phyloP scores from a whole-genome alignment of 345 rosid species.

The Iberis pinnata region DNA sequence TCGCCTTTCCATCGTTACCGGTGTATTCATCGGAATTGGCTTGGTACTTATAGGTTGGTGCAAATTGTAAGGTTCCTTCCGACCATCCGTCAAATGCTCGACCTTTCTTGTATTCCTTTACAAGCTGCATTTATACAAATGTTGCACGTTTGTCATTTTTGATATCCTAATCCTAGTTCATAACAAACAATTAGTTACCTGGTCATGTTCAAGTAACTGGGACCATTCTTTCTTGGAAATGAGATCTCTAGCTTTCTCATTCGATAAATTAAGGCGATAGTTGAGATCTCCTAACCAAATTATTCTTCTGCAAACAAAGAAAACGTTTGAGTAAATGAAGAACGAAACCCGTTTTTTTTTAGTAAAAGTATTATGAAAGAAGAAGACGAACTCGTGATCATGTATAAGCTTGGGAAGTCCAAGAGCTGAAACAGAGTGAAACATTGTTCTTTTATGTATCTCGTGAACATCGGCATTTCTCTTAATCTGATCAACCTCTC shows the following conservation, averaged over 20 bases:
- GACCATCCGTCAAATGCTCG: slow-evolving; percentile 89
- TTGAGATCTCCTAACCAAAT: slow-evolving; percentile 95
- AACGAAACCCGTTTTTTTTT: background rate
- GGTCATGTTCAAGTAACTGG: slow-evolving; percentile 60
- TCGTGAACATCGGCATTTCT: slow-evolving; percentile 86
- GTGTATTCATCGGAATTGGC: slow-evolving; percentile 62
- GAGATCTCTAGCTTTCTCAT: slow-evolving; percentile 56
- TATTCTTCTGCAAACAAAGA: slow-evolving; percentile 54
- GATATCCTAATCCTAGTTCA: slow-evolving; percentile 2
- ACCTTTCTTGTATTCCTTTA: slow-evolving; percentile 66
- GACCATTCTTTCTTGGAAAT: slow-evolving; percentile 66
- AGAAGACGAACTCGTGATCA: slow-evolving; percentile 72
- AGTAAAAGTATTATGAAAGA: background rate
- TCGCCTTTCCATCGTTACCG: slow-evolving; percentile 60
- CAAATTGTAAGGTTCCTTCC: slow-evolving; percentile 64
- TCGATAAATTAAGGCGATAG: slow-evolving; percentile 70
- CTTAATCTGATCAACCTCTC: slow-evolving; percentile 80
- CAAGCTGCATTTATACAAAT: slow-evolving; percentile 40
- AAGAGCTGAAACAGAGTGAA: slow-evolving; percentile 46
- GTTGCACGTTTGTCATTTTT: background rate
- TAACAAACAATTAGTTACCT: slow-evolving; percentile 67
- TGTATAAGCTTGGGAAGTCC: slow-evolving; percentile 61
- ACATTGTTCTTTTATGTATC: slow-evolving; percentile 72
- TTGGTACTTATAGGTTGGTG: slow-evolving; percentile 94
- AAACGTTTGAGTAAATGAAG: background rate